Base-by-base conservation (phyloP, 768 basidiomycete species). In the Fomitopsis serialis region DNA sequence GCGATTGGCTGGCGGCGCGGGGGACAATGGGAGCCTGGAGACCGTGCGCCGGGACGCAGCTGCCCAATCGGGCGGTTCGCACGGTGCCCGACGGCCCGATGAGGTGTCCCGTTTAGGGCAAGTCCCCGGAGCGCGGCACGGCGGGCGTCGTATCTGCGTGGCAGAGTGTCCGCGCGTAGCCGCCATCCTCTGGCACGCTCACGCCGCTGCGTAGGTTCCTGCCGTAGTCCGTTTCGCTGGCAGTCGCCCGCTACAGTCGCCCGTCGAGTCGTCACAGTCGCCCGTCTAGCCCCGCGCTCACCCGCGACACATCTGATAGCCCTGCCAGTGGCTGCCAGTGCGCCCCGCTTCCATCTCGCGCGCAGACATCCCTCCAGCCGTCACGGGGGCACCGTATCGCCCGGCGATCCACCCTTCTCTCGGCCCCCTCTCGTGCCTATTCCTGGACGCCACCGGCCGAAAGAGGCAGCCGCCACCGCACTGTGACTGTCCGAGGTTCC, bases 401-500 rank as follows among this genome's bases (percentile, higher is more conserved):
- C 40, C 49, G 46, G 58, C 63, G 55, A 58, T 56, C 57, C 45
- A 60, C 34, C 36, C 34, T 36, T 49, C 48, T 49, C 29, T 49
- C 48, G 32, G 46, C n/a, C 23, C 32, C 25, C 12, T 32, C 24
- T 40, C 34, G 32, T 21, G 24, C 32, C 48, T 40, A 49, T 21
- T 21, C n/a, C 32, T 37, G 48, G 48, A 29, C 34, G 10, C 25
- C 32, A 7, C 34, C 46, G 50, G 19, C 59, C 56, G 5, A 42
- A 54, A 55, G 50, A 53, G 59, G 56, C 48, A 55, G 51, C 27
- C 46, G 42, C 25, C 52, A 53, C 53, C 43, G 37, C 48, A 45
- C 27, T 17, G 54, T 54, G 54, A 57, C 54, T 54, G 52, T 59
- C 55, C 55, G 53, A 50, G 55, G 45, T 53, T 51, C 53, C 50